Base-by-base conservation (phyloP, 169 alveolate genomes). In the Eimeria falciformis region DNA sequence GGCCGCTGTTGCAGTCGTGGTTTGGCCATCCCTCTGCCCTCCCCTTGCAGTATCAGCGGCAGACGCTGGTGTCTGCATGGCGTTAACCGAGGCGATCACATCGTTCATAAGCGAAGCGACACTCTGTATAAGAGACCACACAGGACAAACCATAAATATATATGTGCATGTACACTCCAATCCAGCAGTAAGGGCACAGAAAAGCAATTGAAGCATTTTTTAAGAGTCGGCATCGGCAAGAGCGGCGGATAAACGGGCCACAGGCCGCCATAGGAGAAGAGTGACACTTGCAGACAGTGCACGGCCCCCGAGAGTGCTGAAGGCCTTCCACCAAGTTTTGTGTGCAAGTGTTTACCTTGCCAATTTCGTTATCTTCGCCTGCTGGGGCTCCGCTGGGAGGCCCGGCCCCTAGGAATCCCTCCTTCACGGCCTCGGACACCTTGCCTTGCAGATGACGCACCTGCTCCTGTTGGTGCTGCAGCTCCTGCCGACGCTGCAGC, bases 401-500 rank as follows among this genome's bases (percentile, higher is more conserved):
- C 12, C 83, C 83, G 27, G 21, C 21, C 7, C 58, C 83, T 7
- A 71, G 40, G 0, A 71, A 53, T 14, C 83, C 40, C 53, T 71
- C 83, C 83, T 43, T 71, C 9, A 40, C 83, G 12, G 83, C 83
- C 14, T 71, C 83, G 4, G 83, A 37, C 25, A 56, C 83, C 56
- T 37, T 71, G 33, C 83, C 83, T 2, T 71, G 83, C 12, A 71
- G 83, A 53, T 71, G 73, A n/a, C 73, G 73, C 73, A 62, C 37
- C 25, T 18, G n/a, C 25, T 62, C 37, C 73, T 62, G 73, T 29
- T 62, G 73, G 11, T n/a, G 73, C n/a, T 62, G 73, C 46, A 62
- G 46, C 25, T 62, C 73, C 73, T 62, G 73, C 73, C 83, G 50
- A 4, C 83, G 83, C 83, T 71, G 83, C 83, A 23, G 83, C 83